Evolutionary conservation across 305 asterid species (phyloP).

Genomic region (Fraxinus baroniana): DNA sequence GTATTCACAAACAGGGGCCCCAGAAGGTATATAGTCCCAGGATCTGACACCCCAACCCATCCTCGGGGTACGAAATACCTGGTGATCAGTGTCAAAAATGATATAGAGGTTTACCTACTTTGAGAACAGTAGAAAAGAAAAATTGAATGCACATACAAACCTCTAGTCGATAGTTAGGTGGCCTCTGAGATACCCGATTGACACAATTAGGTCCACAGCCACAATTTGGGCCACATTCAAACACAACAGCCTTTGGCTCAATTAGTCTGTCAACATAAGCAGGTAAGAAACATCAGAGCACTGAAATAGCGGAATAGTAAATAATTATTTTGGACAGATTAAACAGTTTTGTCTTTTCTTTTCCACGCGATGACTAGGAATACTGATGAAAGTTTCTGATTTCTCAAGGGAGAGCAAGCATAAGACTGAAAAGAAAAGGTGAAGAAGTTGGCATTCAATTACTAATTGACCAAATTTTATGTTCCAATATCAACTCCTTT

Average conservation of each 20-base stretch:
- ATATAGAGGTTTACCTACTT: background rate
- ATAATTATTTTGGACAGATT: background rate
- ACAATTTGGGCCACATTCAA: conserved; percentile 85
- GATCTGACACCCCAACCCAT: conserved; percentile 96
- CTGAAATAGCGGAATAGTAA: background rate
- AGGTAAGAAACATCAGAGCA: background rate
- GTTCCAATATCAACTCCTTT: background rate
- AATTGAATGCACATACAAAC: conserved; percentile 30
- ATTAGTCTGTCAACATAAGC: conserved; percentile 45
- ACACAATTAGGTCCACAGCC: conserved; percentile 77
- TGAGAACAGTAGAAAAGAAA: background rate
- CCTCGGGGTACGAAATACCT: conserved; percentile 81
- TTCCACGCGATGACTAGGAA: background rate
- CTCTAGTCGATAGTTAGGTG: conserved; percentile 65
- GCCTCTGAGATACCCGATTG: conserved; percentile 61
- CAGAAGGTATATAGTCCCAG: conserved; percentile 86
- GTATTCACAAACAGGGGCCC: conserved; percentile 87
- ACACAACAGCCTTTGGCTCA: conserved; percentile 78
- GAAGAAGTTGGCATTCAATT: background rate
- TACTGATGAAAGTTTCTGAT: background rate
- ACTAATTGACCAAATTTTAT: background rate
- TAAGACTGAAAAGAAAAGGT: background rate
- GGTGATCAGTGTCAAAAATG: conserved; percentile 16
- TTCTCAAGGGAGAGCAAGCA: background rate
- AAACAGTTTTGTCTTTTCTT: background rate